Evolutionary conservation across 2,329 filamentous ascomycete genomes (phyloP).

Genomic region (Colletotrichum tofieldiae): DNA sequence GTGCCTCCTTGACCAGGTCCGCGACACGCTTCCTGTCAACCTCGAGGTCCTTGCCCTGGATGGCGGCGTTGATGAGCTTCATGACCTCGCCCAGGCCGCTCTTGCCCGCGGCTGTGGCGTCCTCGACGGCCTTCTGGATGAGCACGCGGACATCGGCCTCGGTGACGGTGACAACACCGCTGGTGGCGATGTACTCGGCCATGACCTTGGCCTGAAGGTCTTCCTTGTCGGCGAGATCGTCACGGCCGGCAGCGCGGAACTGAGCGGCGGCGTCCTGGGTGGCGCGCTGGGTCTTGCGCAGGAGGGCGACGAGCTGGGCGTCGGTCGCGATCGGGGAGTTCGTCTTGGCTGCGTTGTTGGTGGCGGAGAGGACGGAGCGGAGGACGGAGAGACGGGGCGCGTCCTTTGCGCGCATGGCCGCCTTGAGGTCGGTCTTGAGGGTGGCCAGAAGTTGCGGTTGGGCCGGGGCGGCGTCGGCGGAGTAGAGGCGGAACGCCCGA

Average conservation of each 20-base stretch:
- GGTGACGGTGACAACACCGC: conserved; percentile 71
- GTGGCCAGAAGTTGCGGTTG: conserved; percentile 66
- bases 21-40: conserved; percentile 75
- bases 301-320: conserved; percentile 76
- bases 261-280: conserved; percentile 74
- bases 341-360: conserved; percentile 84
- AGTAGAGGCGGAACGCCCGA: conserved; percentile 43
- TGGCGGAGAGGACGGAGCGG: conserved; percentile 77
- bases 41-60: conserved; percentile 77
- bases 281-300: conserved; percentile 75
- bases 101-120: conserved; percentile 66
- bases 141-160: conserved; percentile 71
- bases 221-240: conserved; percentile 81
- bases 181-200: conserved; percentile 74
- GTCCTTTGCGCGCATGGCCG: conserved; percentile 77
- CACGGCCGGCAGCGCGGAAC: conserved; percentile 74
- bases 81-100: conserved; percentile 73
- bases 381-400: conserved; percentile 77
- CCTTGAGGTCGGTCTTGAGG: conserved; percentile 75
- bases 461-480: conserved; percentile 50
- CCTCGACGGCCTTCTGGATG: conserved; percentile 67
- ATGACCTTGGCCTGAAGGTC: conserved; percentile 75
- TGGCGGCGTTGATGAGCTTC: conserved; percentile 69
- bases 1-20: conserved; percentile 71
- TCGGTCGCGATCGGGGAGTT: conserved; percentile 79